phyloP scores from a whole-genome alignment of 257 asterid genomes.

The Nicotiana obtusifolia region DNA sequence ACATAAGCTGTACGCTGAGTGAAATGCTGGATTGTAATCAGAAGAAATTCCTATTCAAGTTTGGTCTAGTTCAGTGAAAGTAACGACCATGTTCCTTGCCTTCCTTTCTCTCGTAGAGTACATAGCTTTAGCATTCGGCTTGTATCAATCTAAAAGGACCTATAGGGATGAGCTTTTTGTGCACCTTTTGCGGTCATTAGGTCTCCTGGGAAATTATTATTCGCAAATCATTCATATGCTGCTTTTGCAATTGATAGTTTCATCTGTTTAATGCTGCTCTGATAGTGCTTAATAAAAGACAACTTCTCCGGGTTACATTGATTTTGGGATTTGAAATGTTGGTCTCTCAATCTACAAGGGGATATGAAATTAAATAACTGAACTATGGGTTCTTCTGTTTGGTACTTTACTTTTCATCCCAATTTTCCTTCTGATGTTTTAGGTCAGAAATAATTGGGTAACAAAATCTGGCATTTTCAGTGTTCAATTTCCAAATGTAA shows the following conservation, averaged over 20 bases:
- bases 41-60: slow-evolving; percentile 61
- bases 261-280: background rate
- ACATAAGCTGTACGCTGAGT: slow-evolving; percentile 66
- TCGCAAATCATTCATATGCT: background rate
- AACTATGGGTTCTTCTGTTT: background rate
- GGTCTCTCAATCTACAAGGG: background rate
- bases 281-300: background rate
- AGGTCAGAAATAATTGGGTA: background rate
- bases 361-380: background rate
- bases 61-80: slow-evolving; percentile 44
- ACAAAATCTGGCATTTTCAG: background rate
- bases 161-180: background rate
- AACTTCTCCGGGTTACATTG: background rate
- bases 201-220: background rate
- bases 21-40: slow-evolving; percentile 92
- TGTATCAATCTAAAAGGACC: slow-evolving; percentile 5
- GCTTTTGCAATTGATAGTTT: background rate
- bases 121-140: background rate
- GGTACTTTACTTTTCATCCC: background rate
- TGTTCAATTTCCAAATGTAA: background rate
- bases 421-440: background rate
- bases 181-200: background rate
- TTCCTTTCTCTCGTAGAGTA: background rate
- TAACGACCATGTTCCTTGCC: background rate
- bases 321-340: background rate